phyloP scores from a whole-genome alignment of 2,329 filamentous ascomycete genomes.

The Curvularia sp. region DNA sequence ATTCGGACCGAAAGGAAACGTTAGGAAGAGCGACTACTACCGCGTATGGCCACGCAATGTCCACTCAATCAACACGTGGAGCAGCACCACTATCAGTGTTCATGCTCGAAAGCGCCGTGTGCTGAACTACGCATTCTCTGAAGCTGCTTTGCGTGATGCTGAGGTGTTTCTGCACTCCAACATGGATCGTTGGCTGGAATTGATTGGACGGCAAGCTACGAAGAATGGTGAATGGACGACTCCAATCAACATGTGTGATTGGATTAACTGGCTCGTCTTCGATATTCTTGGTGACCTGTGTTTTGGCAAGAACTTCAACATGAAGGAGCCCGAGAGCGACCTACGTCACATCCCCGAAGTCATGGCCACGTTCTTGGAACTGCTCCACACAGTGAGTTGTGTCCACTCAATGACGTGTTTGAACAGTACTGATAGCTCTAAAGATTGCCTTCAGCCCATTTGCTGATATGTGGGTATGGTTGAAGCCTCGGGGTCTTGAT shows the following conservation, averaged over 20 bases:
- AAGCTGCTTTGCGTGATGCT: conserved; percentile 49
- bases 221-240: conserved; percentile 22
- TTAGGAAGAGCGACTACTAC: conserved; percentile 57
- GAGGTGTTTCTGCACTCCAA: conserved; percentile 50
- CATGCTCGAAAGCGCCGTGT: conserved; percentile 52
- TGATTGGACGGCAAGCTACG: conserved; percentile 21
- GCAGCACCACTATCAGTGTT: conserved; percentile 34
- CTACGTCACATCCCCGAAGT: conserved; percentile 32
- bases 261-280: conserved; percentile 51
- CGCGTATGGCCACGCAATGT: conserved; percentile 50
- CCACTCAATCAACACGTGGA: conserved; percentile 49
- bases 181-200: conserved; percentile 34
- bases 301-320: conserved; percentile 49
- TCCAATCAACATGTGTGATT: conserved; percentile 29
- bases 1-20: conserved; percentile 54
- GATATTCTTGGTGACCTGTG: conserved; percentile 57
- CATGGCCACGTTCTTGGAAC: conserved; percentile 29
- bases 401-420: not conserved
- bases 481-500: conserved; percentile 35
- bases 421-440: not conserved
- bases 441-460: conserved; percentile 15
- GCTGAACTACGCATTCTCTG: conserved; percentile 53
- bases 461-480: conserved; percentile 27
- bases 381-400: conserved; percentile 27
- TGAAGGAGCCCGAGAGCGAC: conserved; percentile 37